Evolutionary conservation across 495 filamentous ascomycete species (phyloP), one percentile per base, ranked within the genome.

Genomic region (Penicilliopsis zonata): DNA sequence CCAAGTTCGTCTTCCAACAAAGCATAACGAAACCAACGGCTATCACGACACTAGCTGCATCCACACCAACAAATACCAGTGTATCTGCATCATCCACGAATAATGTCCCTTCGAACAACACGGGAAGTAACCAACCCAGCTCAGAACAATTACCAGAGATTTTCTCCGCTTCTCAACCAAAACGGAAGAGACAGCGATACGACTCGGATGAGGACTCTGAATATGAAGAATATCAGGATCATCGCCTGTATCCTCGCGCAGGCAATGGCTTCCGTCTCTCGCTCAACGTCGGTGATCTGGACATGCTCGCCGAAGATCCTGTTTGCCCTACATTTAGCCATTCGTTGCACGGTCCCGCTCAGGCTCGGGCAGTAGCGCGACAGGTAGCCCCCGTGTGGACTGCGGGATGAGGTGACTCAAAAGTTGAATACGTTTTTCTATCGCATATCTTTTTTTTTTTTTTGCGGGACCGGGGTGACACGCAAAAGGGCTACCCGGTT

Each of bases 181-280:
- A 2, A 9, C 13, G n/a, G 13, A 14, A 13, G 24, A 12, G 19
- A 18, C 30, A 6, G n/a, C n/a, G n/a, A n/a, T 19, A 6, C 13
- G 15, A n/a, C 9, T 31, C 30, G 17, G 51, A 48, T 8, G 50
- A 49, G 0, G 52, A 57, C 0, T 52, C 52, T 6, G 60, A 59
- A 30, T 49, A 54, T 9, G 53, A 60, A 24, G 44, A 53, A 30
- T 38, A 59, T 19, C 49, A 57, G 13, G 66, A 70, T 22, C 71
- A 70, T 25, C 62, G 74, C 13, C 55, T 76, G 6, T 83, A 83
- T 59, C 79, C 82, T 1, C 70, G 72, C 41, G 56, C 74, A 9
- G 81, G 79, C 2, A 69, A 69, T 38, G 67, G 66, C 5, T 52
- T 69, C 16, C 32, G 38, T 4, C 45, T 62, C 2, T 43, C 63